Evolutionary conservation across 1,139 yeast genomes (phyloP), one percentile per base, ranked within the genome.

Genomic region (Meyerozyma sp.): DNA sequence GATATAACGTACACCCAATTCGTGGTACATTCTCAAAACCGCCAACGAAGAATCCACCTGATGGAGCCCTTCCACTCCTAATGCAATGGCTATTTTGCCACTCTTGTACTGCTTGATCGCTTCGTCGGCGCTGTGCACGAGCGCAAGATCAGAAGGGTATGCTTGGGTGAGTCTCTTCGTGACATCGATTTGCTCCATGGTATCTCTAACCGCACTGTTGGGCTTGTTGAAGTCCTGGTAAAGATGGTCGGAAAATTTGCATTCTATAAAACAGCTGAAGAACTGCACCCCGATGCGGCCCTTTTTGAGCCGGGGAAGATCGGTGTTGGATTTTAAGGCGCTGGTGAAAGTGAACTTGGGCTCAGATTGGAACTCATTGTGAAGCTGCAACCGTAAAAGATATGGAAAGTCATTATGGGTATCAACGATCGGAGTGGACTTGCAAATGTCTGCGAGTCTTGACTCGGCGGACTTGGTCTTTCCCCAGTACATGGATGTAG

Each of bases 31-130:
- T 50, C 81, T 62, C 29, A 77, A 59, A n/a, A 74, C 75, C 5
- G 69, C 78, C 16, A 76, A 52, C 0, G 80, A 73, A 8, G 69
- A 50, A 51, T 75, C 82, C 23, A 70, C 66, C 51, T 75, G 81
- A 52, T 77, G 81, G 25, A 75, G 56, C 5, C 81, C 81, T 56
- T 77, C 81, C 8, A 75, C 73, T 6, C 81, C 82, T 45, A 77
- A 46, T 13, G 79, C 67, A 29, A 75, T 62, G 1, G 79, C 71
- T 38, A 76, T 67, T 43, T 67, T 64, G 3, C 59, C 57, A 16
- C 59, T 52, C n/a, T 51, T 44, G 48, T 63, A 75, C 39, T 55
- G 61, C 7, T 54, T 46, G 42, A 66, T 40, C 0, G 79, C 79
- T 26, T 72, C 72, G 16, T 61, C 61, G 1, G 72, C 60, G 11